Evolutionary conservation across 257 asterid species (phyloP), one percentile per base, ranked within the genome.

Genomic region (Solanum ossicruentum): DNA sequence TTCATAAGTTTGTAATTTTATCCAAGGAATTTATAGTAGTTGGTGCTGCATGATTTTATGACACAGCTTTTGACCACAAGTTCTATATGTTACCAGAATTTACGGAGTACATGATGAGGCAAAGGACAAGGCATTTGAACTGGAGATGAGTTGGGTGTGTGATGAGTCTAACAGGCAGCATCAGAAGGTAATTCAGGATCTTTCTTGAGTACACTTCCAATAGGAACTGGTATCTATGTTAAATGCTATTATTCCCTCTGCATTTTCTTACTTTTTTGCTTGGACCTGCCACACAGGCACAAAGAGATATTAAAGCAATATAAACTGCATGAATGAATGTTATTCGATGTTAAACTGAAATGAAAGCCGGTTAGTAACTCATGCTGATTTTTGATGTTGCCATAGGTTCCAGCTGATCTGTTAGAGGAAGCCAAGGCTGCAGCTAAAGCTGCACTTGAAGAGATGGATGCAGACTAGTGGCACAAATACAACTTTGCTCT

Each of bases 81-180:
- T 28, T 78, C 5, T 28, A 5, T 52, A 18, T 78, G 10, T 11
- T 21, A 41, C 55, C 94, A 96, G 99, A 87, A 95, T 96, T 66
- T 96, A 93, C 41, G 98, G 98, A 17, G 98, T 96, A 41, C 99
- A 96, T 63, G 99, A 96, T 65, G 98, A 96, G 89, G 99, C 97
- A 6, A 96, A 96, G 89, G 99, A 96, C 93, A 96, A 96, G 93
- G 99, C 97, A 71, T 96, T 96, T 85, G 99, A 96, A 85, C 69
- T 96, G 92, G 99, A 96, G 87, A 88, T 96, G 97, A 93, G 98
- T 82, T 96, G 99, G 99, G 97, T 95, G 15, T 96, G 99, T 83
- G 98, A 96, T n/a, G 99, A 96, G 89, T 96, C 99, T 8, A 93
- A 93, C 86, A 95, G 98, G 75, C 97, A 91, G 90, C 99, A 96